Conservation (phyloP, 352 stramenopile species). For the Phytophthora vignae region DNA sequence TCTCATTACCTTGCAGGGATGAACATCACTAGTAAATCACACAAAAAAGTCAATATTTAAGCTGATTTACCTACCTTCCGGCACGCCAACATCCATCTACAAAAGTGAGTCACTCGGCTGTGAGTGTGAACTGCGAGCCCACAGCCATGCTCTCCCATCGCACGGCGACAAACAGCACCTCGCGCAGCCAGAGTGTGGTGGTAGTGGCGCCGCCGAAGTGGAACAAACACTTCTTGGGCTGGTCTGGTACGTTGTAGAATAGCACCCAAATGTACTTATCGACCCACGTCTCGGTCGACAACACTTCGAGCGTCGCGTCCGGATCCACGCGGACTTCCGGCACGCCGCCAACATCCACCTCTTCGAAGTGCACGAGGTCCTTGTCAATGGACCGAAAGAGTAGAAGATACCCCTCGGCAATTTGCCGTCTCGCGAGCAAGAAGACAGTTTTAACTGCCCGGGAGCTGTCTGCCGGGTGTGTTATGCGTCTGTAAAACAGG, state of each 20-base stretch:
- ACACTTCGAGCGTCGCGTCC: conserved; percentile 1
- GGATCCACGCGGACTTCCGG: conserved; percentile 13
- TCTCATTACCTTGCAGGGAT: conserved; percentile 33
- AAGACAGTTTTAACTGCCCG: conserved; percentile 66
- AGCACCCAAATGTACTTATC: conserved; percentile 77
- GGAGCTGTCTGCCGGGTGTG: conserved; percentile 35
- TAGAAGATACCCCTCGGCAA: conserved; percentile 67
- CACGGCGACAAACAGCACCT: conserved; percentile 75
- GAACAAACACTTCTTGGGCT: conserved; percentile 47
- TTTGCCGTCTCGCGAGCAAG: conserved; percentile 61
- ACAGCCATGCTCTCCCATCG: conserved; percentile 73
- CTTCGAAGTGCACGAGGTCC: conserved; percentile 55
- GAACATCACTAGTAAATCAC: too few species aligned
- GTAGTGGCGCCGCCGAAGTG: conserved; percentile 68
- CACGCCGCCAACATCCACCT: conserved; percentile 39
- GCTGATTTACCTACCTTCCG: not conserved
- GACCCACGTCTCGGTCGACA: conserved; percentile 53
- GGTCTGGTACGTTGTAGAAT: conserved; percentile 46
- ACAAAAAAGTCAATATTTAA: conserved; percentile 28
- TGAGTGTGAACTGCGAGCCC: conserved; percentile 56
- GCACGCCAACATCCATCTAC: not conserved
- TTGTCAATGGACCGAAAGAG: conserved; percentile 71
- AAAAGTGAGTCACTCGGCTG: conserved; percentile 23
- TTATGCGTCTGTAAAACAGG: conserved; percentile 64
- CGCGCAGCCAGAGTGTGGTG: conserved; percentile 64